Conservation (phyloP, 2,329 filamentous ascomycete species). For the Aspergillus fructus region DNA sequence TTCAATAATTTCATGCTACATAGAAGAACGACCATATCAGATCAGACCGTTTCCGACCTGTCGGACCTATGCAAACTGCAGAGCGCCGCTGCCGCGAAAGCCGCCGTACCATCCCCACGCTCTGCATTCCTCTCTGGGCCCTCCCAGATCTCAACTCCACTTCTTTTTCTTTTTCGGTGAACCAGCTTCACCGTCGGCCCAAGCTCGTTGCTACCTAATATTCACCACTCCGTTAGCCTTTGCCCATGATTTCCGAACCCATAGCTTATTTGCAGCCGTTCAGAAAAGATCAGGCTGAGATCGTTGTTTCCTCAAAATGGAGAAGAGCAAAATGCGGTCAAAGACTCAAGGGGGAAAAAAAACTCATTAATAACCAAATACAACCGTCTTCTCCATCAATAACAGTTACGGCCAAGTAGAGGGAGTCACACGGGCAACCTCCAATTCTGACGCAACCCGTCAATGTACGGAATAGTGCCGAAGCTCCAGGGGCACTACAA, state of each 20-base stretch:
- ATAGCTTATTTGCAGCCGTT: background rate
- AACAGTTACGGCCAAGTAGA: background rate
- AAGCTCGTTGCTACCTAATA: background rate
- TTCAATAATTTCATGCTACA: background rate
- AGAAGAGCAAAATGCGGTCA: background rate
- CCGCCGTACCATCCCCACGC: constrained; percentile 2
- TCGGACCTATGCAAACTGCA: background rate
- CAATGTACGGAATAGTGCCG: too few species aligned
- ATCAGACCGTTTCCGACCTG: background rate
- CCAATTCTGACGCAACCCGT: too few species aligned
- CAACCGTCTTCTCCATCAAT: background rate
- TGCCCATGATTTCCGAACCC: background rate
- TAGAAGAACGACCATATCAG: background rate
- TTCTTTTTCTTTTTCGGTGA: background rate
- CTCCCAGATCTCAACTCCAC: background rate
- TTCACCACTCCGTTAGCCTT: background rate
- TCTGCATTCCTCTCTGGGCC: background rate
- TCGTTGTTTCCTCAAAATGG: background rate
- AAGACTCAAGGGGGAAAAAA: background rate
- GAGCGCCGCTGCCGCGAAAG: constrained; percentile 2
- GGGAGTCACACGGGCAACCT: too few species aligned
- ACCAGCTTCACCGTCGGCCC: too few species aligned
- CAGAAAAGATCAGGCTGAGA: background rate
- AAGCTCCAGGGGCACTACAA: too few species aligned
- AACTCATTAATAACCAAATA: too few species aligned